phyloP scores from a whole-genome alignment of 2,329 filamentous ascomycete species.

The Malbranchea zuffiana region DNA sequence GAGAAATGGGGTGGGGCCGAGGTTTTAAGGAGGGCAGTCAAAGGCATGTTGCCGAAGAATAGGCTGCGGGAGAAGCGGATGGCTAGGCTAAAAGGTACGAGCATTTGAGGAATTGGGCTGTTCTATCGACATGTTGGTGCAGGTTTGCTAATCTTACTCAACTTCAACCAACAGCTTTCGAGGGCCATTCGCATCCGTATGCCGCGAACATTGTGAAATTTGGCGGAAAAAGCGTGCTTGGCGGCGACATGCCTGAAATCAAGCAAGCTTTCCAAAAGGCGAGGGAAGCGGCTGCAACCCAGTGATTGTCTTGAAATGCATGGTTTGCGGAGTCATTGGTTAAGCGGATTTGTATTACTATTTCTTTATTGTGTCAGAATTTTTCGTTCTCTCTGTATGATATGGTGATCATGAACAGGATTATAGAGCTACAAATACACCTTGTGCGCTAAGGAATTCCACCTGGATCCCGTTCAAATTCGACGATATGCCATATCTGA shows the following conservation, averaged over 20 bases:
- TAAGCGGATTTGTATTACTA: constrained; percentile 4
- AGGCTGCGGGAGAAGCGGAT: constrained; percentile 76
- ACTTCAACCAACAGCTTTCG: constrained; percentile 54
- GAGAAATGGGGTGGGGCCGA: constrained; percentile 88
- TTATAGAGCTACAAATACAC: constrained; percentile 1
- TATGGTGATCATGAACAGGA: constrained; percentile 2
- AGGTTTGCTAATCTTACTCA: background rate
- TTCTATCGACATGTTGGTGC: background rate
- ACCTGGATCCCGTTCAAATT: too few species aligned
- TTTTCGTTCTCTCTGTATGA: constrained; percentile 4
- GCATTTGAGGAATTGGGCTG: background rate
- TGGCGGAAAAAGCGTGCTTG: constrained; percentile 41
- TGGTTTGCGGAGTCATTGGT: constrained; percentile 5
- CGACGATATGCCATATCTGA: too few species aligned
- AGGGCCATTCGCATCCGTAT: constrained; percentile 85
- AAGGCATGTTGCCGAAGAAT: constrained; percentile 98
- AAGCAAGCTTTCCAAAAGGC: constrained; percentile 28
- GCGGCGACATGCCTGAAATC: constrained; percentile 27
- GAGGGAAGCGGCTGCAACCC: constrained; percentile 15
- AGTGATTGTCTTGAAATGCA: constrained; percentile 5
- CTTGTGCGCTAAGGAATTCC: too few species aligned
- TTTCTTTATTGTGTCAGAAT: constrained; percentile 2
- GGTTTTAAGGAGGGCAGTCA: constrained; percentile 80
- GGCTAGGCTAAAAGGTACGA: constrained; percentile 66
- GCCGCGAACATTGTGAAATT: constrained; percentile 74